A percentile compares a stretch with the other conserved stretches of the same genome.
Conservation (phyloP, 352 stramenopile genomes). For the Phytophthora pluvialis region DNA sequence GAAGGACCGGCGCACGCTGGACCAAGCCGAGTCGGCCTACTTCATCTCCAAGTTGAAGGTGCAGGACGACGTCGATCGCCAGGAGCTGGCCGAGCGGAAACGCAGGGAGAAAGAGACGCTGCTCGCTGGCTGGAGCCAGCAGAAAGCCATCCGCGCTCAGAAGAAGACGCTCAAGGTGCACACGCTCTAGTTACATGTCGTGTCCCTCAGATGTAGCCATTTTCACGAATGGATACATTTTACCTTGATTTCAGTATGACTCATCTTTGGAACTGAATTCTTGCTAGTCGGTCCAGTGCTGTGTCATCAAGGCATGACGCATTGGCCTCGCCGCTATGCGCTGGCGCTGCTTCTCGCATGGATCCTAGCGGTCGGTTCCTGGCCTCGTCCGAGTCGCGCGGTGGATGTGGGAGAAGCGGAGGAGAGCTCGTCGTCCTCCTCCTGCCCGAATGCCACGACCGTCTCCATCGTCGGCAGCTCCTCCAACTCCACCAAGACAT, state of each 20-base stretch:
- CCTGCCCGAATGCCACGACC: slow-evolving; percentile 45
- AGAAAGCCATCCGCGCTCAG: slow-evolving; percentile 41
- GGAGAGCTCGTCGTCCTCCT: slow-evolving; percentile 11
- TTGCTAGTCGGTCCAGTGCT: slow-evolving; percentile 5
- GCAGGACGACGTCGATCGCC: slow-evolving; percentile 42
- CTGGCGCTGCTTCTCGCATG: slow-evolving; percentile 12
- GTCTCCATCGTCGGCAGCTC: slow-evolving; percentile 19
- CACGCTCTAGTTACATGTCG: slow-evolving; percentile 1
- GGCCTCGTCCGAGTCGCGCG: slow-evolving; percentile 7
- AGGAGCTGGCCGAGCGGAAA: slow-evolving; percentile 34
- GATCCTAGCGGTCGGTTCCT: slow-evolving; percentile 11
- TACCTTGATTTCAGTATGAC: slow-evolving; percentile 19
- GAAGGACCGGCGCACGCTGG: slow-evolving; percentile 43
- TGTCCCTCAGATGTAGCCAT: slow-evolving; percentile 17
- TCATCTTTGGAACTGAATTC: slow-evolving; percentile 8
- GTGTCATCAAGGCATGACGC: slow-evolving; percentile 4
- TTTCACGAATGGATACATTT: neutral
- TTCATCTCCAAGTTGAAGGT: slow-evolving; percentile 55
- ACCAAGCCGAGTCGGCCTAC: slow-evolving; percentile 65
- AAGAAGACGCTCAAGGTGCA: slow-evolving; percentile 30
- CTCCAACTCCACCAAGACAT: slow-evolving; percentile 17
- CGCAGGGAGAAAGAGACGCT: slow-evolving; percentile 46
- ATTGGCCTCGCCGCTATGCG: neutral
- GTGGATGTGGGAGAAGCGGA: slow-evolving; percentile 42
- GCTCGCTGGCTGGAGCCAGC: slow-evolving; percentile 52